These are phyloP conservation scores for Pseudogymnoascus sp. DNA, from an alignment of 2,329 filamentous ascomycete species.

Conservation along the genomic window DNA sequence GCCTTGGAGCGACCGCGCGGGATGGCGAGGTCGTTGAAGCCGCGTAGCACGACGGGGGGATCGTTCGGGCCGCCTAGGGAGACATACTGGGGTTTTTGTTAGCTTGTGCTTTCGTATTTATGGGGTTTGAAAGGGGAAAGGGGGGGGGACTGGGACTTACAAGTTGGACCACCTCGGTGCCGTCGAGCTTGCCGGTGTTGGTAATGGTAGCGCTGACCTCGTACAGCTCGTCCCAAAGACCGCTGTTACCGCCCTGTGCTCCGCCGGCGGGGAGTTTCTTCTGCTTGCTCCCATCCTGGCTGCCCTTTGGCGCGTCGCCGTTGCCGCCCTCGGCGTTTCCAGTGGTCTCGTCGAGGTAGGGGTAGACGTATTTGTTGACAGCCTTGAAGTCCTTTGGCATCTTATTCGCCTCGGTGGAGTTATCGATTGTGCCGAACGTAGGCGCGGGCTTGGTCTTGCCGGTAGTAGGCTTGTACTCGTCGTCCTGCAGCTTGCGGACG, in stretches of 20 bases:
- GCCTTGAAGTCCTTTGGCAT: conserved; percentile 51
- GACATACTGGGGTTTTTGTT: conserved; percentile 55
- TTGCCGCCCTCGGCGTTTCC: conserved; percentile 20
- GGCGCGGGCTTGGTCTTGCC: conserved; percentile 59
- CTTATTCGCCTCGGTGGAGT: conserved; percentile 55
- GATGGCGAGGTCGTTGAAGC: conserved; percentile 72
- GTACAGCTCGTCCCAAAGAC: conserved; percentile 48
- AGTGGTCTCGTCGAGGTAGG: conserved; percentile 43
- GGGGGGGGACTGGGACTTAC: conserved; percentile 36
- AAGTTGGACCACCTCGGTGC: conserved; percentile 52
- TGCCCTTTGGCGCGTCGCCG: conserved; percentile 34
- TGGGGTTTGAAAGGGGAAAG: conserved; percentile 10
- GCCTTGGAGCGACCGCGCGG: conserved; percentile 58
- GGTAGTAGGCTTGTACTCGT: conserved; percentile 40
- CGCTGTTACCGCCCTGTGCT: conserved; percentile 45
- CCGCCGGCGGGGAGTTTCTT: conserved; percentile 41
- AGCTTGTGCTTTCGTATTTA: conserved; percentile 42
- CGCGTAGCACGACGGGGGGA: conserved; percentile 59
- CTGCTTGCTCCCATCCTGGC: conserved; percentile 39
- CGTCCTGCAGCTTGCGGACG: conserved; percentile 23
- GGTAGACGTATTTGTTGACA: conserved; percentile 45
- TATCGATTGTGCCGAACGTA: conserved; percentile 55
- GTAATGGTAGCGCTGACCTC: conserved; percentile 45
- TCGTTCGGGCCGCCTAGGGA: conserved; percentile 73
- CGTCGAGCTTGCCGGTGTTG: conserved; percentile 47